Evolutionary conservation across 352 stramenopile species (phyloP), one percentile per base, ranked within the genome.

Genomic region (Pythium sp.): DNA sequence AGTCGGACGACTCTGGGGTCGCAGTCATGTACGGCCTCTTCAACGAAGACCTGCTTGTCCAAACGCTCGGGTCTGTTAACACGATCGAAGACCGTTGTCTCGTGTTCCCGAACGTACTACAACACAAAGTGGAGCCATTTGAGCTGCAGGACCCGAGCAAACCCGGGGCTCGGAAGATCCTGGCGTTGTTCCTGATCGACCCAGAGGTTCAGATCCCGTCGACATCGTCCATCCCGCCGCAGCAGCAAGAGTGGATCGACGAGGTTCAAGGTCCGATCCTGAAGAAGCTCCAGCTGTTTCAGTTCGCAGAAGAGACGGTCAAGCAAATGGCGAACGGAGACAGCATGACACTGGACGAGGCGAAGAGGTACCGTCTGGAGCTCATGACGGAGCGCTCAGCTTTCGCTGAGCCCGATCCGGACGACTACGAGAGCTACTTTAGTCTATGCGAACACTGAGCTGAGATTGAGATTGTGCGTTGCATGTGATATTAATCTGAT

Each of bases 121-220:
- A 87, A 58, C 79, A 86, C 60, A 70, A 76, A 62, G 77, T 87
- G 14, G 71, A 79, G 53, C 75, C 79, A 9, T 87, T 87, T 43
- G 64, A 82, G 67, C 60, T 89, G 11, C 46, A 58, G 11, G 76
- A 82, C 58, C 26, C 62, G 14, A 74, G 41, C 8, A 68, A 72
- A 34, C 67, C 74, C 9, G 78, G 78, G n/a, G 49, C 65, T 12
- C 76, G 74, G 49, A 85, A 84, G 54, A 86, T 87, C 68, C 26
- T 84, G 20, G 75, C 66, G 15, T 81, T 86, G 55, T 87, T 89
- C 51, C 62, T 86, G 9, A 51, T 89, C 20, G 70, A 89, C 26
- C 78, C 74, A 6, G 46, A 68, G 2, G 65, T 58, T 5, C 30
- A 58, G 7, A 71, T 82, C 20, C 66, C 72, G 20, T 86, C 76